These are phyloP conservation scores for Nakaseomyces nivariensis DNA, from an alignment of 1,139 yeast genomes.

Conservation along the genomic window DNA sequence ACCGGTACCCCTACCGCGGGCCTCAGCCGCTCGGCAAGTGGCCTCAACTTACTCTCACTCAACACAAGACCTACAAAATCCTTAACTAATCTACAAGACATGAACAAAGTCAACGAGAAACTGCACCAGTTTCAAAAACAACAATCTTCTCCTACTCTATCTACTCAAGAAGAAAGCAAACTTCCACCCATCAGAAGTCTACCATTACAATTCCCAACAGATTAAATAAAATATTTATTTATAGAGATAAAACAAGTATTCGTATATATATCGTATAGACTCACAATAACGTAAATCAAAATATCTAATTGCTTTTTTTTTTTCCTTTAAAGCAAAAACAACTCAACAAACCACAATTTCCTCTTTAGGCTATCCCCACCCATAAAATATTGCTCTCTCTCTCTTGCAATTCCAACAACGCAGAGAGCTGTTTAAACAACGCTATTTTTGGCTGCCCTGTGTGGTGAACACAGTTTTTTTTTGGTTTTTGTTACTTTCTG, in stretches of 20 bases:
- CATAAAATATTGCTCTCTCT: too few species aligned
- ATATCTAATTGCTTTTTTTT: too few species aligned
- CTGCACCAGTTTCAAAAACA: conserved; percentile 9
- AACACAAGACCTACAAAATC: conserved; percentile 1
- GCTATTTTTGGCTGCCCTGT: too few species aligned
- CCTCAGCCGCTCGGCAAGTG: conserved; percentile 17
- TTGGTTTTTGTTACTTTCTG: too few species aligned
- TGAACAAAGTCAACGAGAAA: conserved; percentile 11
- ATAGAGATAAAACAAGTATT: neutral
- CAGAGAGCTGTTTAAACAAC: too few species aligned
- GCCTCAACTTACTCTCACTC: conserved; percentile 7
- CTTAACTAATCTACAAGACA: conserved; percentile 1
- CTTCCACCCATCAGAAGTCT: conserved; percentile 28
- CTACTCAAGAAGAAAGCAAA: conserved; percentile 4
- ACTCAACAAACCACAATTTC: neutral
- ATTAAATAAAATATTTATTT: conserved; percentile 7
- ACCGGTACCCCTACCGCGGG: conserved; percentile 19
- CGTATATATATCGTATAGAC: too few species aligned
- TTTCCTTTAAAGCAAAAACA: neutral
- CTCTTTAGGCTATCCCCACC: neutral
- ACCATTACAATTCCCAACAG: conserved; percentile 26
- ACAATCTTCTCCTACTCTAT: neutral
- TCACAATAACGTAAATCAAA: neutral
- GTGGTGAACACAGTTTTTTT: too few species aligned
- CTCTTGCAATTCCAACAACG: too few species aligned